These are phyloP conservation scores for Pyracantha coccinea DNA, from an alignment of 331 rosid species.

Conservation along the genomic window DNA sequence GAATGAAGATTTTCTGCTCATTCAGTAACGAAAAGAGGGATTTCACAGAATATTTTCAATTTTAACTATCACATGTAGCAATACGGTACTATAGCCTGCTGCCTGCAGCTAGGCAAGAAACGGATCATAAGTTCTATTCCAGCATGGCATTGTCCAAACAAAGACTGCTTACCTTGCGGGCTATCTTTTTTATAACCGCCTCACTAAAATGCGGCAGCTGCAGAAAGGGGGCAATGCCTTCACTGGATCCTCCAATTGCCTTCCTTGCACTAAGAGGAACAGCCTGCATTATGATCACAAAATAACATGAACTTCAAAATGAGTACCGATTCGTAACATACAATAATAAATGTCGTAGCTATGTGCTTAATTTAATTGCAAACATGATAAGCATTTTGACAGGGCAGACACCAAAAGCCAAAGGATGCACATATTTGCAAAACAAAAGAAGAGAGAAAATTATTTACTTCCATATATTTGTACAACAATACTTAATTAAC, in stretches of 20 bases:
- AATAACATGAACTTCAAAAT: conserved; percentile 8
- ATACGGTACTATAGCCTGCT: neutral
- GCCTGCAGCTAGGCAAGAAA: conserved; percentile 1
- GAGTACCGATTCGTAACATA: neutral
- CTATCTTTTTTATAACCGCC: conserved; percentile 74
- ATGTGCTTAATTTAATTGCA: no score
- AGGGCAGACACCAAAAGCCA: neutral
- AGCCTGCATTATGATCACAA: conserved; percentile 49
- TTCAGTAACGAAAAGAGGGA: neutral
- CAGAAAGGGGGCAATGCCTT: conserved; percentile 93
- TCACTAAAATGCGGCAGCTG: conserved; percentile 95
- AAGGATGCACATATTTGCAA: neutral
- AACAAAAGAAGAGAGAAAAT: neutral
- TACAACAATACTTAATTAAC: neutral
- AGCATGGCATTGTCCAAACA: neutral
- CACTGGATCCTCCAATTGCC: conserved; percentile 82
- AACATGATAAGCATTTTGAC: no score
- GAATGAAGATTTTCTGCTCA: neutral
- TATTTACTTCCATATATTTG: neutral
- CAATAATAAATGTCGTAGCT: neutral
- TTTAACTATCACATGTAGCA: conserved; percentile 5
- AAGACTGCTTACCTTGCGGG: conserved; percentile 62
- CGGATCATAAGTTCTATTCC: neutral
- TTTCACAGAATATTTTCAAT: neutral
- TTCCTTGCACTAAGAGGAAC: conserved; percentile 93